phyloP scores from a whole-genome alignment of 345 rosid genomes.

The Eucalyptus marginata region DNA sequence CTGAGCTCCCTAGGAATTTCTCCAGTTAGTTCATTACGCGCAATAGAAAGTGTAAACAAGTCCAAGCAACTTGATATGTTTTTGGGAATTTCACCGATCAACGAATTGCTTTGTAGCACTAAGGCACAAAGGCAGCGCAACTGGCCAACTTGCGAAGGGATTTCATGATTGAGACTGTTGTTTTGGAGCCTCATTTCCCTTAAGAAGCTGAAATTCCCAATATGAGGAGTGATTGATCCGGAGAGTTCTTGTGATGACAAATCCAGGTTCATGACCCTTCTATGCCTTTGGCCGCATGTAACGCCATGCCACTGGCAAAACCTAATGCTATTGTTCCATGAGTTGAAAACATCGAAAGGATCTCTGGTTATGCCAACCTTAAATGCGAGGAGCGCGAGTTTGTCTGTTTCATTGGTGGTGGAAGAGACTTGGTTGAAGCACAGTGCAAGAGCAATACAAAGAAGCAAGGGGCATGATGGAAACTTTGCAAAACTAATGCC shows the following conservation, averaged over 20 bases:
- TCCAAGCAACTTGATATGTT: no score
- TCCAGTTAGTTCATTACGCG: no score
- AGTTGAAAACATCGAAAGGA: not conserved
- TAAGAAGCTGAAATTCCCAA: no score
- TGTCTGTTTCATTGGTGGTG: not conserved
- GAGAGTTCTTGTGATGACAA: not conserved
- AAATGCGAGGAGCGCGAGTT: not conserved
- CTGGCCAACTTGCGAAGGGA: no score
- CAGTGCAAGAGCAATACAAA: not conserved
- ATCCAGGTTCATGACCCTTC: not conserved
- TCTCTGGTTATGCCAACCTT: not conserved
- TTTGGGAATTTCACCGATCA: no score
- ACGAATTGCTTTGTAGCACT: rapidly evolving
- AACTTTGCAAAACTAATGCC: not conserved
- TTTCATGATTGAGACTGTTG: no score
- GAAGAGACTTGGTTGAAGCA: not conserved
- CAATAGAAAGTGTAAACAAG: no score
- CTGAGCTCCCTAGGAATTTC: no score
- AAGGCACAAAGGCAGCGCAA: no score
- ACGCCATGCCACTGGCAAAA: not conserved
- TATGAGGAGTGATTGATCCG: no score
- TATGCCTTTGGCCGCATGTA: not conserved
- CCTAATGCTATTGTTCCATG: not conserved
- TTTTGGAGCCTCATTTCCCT: no score
- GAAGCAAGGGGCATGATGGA: not conserved